These are phyloP conservation scores for Cytospora leucostoma DNA, from an alignment of 2,329 filamentous ascomycete species.

Conservation along the genomic window DNA sequence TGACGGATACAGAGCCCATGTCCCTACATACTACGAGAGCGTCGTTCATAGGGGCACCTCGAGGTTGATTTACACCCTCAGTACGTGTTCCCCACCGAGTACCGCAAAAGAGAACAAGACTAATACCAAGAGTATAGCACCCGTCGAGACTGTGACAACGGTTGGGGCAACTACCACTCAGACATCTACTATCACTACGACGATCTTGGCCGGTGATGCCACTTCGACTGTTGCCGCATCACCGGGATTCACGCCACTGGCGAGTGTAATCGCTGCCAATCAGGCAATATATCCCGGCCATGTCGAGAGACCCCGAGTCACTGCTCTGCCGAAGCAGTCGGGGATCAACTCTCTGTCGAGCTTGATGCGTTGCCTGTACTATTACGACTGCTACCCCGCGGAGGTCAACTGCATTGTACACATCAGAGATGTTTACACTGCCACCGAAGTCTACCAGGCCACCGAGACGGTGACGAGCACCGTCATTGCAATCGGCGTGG, in stretches of 20 bases:
- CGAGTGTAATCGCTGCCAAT: neutral
- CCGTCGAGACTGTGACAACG: neutral
- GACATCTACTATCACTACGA: neutral
- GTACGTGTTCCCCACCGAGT: neutral
- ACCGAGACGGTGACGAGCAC: neutral
- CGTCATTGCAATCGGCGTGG: neutral
- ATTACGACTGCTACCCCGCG: neutral
- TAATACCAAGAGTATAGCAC: neutral
- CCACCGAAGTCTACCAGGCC: neutral
- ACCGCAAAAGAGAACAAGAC: neutral
- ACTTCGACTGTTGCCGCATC: neutral
- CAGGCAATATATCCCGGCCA: neutral
- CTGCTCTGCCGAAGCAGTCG: neutral
- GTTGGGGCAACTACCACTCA: neutral
- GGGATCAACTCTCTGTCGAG: neutral
- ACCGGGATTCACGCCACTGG: neutral
- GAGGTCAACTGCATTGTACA: neutral
- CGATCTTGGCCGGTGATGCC: neutral
- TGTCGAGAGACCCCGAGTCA: neutral
- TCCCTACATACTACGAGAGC: neutral
- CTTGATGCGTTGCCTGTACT: neutral
- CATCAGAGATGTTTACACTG: neutral
- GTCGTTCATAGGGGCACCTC: neutral
- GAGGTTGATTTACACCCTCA: neutral
- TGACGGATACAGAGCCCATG: neutral